Base-by-base conservation (phyloP, 106 monocot species). In the Phalaenopsis aphrodite region DNA sequence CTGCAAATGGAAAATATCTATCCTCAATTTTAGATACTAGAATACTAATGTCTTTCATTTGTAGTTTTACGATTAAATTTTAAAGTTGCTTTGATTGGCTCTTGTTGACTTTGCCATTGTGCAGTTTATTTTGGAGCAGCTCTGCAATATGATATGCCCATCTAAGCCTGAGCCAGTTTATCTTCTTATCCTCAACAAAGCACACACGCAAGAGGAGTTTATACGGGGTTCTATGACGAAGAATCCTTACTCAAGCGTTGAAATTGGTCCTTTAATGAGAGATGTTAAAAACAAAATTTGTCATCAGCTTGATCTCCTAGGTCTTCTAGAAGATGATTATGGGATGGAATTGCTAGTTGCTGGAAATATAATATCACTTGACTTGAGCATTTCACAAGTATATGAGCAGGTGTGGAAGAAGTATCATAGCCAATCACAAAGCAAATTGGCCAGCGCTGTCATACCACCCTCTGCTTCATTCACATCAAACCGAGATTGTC, bases 381-480 rank as follows among this genome's bases (percentile, higher is more conserved):
- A 99, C 80, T 83, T 99, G 56, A 99, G 91, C 83, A 91, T 99
- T 73, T 85, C 93, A 79, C 99, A 99, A 84, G 99, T 99, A 42
- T 99, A 95, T 84, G 99, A 99, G 80, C 95, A 93, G 83, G 95
- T 99, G 10, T 99, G 99, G 95, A 99, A 90, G 84, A 99, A 99
- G 79, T 88, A 91, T 68, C 88, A 92, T 42, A 84, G 79, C 80
- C 88, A 93, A 81, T 84, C 86, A 17, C 94, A 94, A 64, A 89
- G 75, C 84, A 80, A 87, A 83, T 72, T 90, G 75, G 78, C 93
- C 8, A 85, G 74, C 85, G 42, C 87, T 77, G 77, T 77, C 66
- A 41, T 85, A 42, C 68, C 89, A 69, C 78, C 91, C 79, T 89
- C 94, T 84, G 85, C 83, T 78, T 84, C 78, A 43, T 55, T 85